Percentiles rank a stretch among this genome's conserved stretches.
Conservation (phyloP, 2,329 filamentous ascomycete species). For the Colletotrichum sp. region DNA sequence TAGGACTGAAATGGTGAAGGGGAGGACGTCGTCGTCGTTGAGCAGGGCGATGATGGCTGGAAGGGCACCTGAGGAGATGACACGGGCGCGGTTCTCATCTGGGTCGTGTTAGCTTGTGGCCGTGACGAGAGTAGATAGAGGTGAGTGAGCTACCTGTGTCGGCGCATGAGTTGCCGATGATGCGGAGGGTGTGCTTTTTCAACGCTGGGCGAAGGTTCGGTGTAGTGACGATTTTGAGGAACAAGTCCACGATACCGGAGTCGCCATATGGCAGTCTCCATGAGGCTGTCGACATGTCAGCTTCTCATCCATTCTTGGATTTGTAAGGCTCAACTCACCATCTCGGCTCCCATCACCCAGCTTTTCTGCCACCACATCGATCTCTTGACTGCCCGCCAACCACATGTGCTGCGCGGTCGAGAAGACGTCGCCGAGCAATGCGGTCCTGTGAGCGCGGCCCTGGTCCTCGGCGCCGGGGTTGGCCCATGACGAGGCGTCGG, state of each 20-base stretch:
- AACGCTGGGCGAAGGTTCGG: slow-evolving; percentile 45
- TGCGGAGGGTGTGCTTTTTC: slow-evolving; percentile 59
- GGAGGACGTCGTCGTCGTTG: slow-evolving; percentile 49
- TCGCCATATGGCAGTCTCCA: slow-evolving; percentile 64
- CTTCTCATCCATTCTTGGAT: background rate
- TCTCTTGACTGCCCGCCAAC: slow-evolving; percentile 40
- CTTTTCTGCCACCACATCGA: slow-evolving; percentile 55
- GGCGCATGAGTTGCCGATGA: slow-evolving; percentile 68
- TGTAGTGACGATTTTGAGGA: slow-evolving; percentile 50
- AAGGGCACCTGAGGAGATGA: slow-evolving; percentile 55
- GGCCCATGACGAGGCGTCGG: background rate
- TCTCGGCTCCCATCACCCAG: slow-evolving; percentile 61
- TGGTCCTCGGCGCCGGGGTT: slow-evolving; percentile 1
- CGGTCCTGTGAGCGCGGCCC: background rate
- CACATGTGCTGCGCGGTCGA: slow-evolving; percentile 43
- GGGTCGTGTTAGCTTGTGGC: background rate
- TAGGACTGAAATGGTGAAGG: slow-evolving; percentile 62
- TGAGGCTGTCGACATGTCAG: slow-evolving; percentile 43
- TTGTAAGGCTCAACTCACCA: slow-evolving; percentile 43
- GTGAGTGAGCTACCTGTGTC: slow-evolving; percentile 51
- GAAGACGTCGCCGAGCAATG: slow-evolving; percentile 35
- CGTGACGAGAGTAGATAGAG: background rate
- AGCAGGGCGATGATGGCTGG: slow-evolving; percentile 53
- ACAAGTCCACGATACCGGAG: slow-evolving; percentile 63
- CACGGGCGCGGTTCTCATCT: slow-evolving; percentile 64